These are phyloP conservation scores for Hymenoscyphus occultus DNA, from an alignment of 2,329 filamentous ascomycete species.

Conservation along the genomic window DNA sequence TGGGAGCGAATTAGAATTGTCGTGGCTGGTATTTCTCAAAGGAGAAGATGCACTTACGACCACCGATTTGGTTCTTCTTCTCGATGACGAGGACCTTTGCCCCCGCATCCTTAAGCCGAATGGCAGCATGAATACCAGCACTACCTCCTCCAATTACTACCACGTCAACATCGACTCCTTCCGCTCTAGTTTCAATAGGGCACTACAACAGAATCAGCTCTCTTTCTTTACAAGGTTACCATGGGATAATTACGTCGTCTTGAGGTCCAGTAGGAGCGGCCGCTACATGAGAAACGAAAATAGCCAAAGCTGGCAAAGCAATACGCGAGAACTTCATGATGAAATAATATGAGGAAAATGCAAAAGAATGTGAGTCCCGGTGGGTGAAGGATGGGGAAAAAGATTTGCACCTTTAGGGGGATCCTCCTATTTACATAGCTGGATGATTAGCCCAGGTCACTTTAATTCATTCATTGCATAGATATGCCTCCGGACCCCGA, in stretches of 20 bases:
- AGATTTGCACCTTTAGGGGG: no score
- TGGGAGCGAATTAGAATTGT: background rate
- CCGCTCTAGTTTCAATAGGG: background rate
- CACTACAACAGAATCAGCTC: background rate
- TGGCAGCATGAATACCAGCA: background rate
- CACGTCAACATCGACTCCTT: background rate
- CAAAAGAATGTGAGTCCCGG: background rate
- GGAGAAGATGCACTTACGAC: background rate
- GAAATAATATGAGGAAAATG: background rate
- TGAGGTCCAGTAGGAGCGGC: background rate
- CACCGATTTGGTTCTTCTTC: conserved; percentile 1
- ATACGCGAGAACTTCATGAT: background rate
- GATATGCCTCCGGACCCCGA: no score
- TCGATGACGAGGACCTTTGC: background rate
- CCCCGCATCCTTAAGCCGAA: background rate
- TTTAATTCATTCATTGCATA: no score
- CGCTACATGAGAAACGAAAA: background rate
- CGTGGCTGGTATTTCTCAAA: background rate
- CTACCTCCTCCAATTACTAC: background rate
- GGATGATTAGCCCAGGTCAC: no score
- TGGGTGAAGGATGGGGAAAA: background rate
- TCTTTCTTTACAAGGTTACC: background rate
- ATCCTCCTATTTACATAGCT: no score
- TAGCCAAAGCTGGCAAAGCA: background rate
- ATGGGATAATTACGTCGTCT: background rate